phyloP scores from a whole-genome alignment of 1,284 basidiomycete genomes.

The Rhodofomes roseus region DNA sequence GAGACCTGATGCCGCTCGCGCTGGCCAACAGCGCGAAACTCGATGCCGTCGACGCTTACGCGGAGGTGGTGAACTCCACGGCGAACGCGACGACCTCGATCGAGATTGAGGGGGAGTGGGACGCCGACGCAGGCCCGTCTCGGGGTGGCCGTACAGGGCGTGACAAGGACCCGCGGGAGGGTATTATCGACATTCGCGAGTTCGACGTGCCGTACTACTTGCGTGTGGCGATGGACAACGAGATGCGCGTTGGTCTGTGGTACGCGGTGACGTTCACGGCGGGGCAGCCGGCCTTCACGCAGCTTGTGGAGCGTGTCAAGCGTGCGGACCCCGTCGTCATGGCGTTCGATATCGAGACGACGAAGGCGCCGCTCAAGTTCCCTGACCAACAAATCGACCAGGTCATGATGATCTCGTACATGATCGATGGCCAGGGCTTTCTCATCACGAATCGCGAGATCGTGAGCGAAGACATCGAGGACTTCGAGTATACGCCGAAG shows the following conservation, averaged over 20 bases:
- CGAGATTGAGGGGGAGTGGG: conserved; percentile 68
- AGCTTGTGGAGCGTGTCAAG: conserved; percentile 85
- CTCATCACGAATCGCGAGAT: conserved; percentile 98
- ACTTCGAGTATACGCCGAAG: conserved; percentile 99
- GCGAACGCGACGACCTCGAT: conserved; percentile 55
- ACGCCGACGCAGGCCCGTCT: conserved; percentile 40
- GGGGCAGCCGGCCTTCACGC: conserved; percentile 76
- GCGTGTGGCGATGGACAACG: conserved; percentile 97
- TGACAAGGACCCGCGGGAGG: conserved; percentile 83
- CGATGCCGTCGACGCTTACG: conserved; percentile 95
- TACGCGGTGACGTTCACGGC: conserved; percentile 85
- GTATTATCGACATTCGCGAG: conserved; percentile 92
- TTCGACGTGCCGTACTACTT: conserved; percentile 98
- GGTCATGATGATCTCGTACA: conserved; percentile 99
- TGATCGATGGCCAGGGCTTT: conserved; percentile 95
- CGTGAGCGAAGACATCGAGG: conserved; percentile 95
- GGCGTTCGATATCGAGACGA: conserved; percentile 99
- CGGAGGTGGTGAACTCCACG: conserved; percentile 88
- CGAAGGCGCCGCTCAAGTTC: conserved; percentile 98
- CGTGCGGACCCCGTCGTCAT: conserved; percentile 99
- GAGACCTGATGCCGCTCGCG: conserved; percentile 89
- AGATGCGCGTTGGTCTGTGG: conserved; percentile 97
- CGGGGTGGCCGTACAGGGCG: conserved; percentile 32
- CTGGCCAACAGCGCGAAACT: conserved; percentile 90
- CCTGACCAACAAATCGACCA: conserved; percentile 95